A percentile compares a stretch with the other conserved stretches of the same genome.
phyloP scores from a whole-genome alignment of 225 moss, liverwort and hornwort genomes.

The Marchantia paleacea region DNA sequence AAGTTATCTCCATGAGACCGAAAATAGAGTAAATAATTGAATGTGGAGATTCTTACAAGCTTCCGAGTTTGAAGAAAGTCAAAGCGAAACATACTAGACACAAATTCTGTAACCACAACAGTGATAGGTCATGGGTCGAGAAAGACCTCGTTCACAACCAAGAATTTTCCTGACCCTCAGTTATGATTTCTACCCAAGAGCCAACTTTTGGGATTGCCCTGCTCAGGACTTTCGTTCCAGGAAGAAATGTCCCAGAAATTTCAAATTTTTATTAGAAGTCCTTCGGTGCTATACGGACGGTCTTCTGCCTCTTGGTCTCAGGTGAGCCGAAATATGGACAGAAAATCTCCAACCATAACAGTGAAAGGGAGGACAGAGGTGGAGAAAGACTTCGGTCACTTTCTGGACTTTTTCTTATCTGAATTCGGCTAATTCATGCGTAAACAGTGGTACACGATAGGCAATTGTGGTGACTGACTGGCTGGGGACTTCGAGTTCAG shows the following conservation, averaged over 20 bases:
- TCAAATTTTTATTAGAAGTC: too few species aligned
- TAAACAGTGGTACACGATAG: background rate
- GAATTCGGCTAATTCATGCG: background rate
- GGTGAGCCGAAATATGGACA: background rate
- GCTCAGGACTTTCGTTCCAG: too few species aligned
- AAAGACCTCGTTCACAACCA: background rate
- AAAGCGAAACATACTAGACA: background rate
- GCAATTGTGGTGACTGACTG: background rate
- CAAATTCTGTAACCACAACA: background rate
- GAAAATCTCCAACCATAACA: background rate
- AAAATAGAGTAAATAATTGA: background rate
- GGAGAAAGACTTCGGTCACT: background rate
- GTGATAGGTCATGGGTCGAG: background rate
- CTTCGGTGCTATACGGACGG: too few species aligned
- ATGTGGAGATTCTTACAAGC: background rate
- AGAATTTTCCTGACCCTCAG: background rate
- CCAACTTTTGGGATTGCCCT: too few species aligned
- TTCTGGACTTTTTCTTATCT: background rate
- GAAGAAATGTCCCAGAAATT: too few species aligned
- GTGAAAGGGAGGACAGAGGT: background rate
- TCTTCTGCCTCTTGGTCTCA: too few species aligned
- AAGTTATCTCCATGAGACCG: background rate
- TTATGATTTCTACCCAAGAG: too few species aligned
- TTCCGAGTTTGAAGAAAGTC: background rate
- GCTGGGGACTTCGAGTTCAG: background rate